These are phyloP conservation scores for Colletotrichum coccodes DNA, from an alignment of 2,329 filamentous ascomycete species.

Conservation along the genomic window DNA sequence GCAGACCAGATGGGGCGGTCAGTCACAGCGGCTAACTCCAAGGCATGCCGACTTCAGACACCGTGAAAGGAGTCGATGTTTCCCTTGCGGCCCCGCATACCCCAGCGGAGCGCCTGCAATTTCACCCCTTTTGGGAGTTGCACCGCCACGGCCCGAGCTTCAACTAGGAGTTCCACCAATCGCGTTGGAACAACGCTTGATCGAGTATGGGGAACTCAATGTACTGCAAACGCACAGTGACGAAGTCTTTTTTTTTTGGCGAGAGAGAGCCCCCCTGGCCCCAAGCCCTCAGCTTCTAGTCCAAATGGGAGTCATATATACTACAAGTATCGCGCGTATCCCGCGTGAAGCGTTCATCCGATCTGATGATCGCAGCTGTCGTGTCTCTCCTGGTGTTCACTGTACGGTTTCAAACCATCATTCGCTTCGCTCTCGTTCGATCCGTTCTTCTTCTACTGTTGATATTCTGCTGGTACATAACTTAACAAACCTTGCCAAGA, in stretches of 20 bases:
- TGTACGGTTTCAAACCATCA: neutral
- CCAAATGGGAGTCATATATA: neutral
- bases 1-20: neutral
- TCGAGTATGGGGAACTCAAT: conserved; percentile 13
- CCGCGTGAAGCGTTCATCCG: neutral
- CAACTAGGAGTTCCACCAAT: conserved; percentile 22
- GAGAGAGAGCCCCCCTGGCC: neutral
- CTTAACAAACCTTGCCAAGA: neutral
- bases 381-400: neutral
- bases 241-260: neutral
- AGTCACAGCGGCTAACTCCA: neutral
- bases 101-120: conserved; percentile 22
- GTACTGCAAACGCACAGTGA: conserved; percentile 27
- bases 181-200: neutral
- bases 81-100: neutral
- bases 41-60: neutral
- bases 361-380: neutral
- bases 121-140: conserved; percentile 16
- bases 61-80: neutral
- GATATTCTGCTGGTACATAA: conserved; percentile 16
- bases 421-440: neutral
- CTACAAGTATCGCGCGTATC: neutral
- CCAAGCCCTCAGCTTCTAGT: neutral
- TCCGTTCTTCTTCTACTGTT: neutral
- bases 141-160: conserved; percentile 6